Evolutionary conservation across 306 rosid genomes (phyloP), one percentile per base, ranked within the genome.

Genomic region (Trifolium repens): DNA sequence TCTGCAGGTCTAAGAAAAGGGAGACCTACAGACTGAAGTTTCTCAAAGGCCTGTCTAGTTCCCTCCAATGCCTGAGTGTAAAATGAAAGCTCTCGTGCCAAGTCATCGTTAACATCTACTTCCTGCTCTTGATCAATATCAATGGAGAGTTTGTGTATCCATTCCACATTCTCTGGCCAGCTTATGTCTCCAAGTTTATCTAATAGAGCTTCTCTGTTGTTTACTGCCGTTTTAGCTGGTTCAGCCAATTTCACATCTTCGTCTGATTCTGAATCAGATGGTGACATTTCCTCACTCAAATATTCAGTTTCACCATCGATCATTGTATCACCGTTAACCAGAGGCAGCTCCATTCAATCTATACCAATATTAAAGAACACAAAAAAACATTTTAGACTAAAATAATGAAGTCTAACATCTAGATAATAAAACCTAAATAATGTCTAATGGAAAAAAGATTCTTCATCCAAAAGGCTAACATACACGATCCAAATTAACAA

Each of bases 111-210:
- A 68, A 89, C 93, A 60, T 93, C 96, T 80, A 91, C 97, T 65
- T 83, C 83, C 69, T 87, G 88, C 83, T 84, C 97, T 80, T 88
- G 98, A 64, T 89, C 88, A 65, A 91, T 58, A 65, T 91, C 96
- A 67, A 88, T 12, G 4, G 98, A 70, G 42, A 93, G 94, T 74
- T 79, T 93, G 75, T 93, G 93, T 32, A 81, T 84, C 97, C 97
- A 93, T 9, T 58, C 96, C 2, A 73, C 86, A 35, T 88, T 83
- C 72, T 89, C 94, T 1, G 98, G 96, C 92, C 93, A 93, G 73
- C 89, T 84, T 55, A 89, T 85, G 82, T 93, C 98, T n/a, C 88
- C 97, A 68, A 91, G 96, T 80, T 91, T 93, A 65, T 93, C 98
- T 5, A 88, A 78, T 57, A 93, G 71, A 46, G 89, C 98, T 10